Base-by-base conservation (phyloP, 345 rosid species). In the Gossypium anomalum region DNA sequence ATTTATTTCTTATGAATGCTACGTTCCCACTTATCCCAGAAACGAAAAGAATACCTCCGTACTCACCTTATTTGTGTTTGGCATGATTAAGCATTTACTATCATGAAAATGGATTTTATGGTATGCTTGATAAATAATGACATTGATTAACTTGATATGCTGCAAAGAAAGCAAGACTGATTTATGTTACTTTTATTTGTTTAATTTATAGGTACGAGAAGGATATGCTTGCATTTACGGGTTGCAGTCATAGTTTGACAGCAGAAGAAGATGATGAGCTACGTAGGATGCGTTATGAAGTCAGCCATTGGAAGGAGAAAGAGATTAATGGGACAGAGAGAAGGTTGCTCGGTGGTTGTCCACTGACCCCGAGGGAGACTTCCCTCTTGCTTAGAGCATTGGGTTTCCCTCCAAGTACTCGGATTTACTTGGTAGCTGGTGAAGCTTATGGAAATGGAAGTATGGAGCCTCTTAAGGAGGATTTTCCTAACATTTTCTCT, bases 141-240 rank as follows among this genome's bases (percentile, higher is more conserved):
- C 71, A 25, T 48, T 23, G 38, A 25, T 22, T 68, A 68, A 68
- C 20, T 58, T 60, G 27, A 73, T 16, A 59, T 60, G 16, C 25
- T 12, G 48, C 61, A 17, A 53, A 27, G 47, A 55, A 73, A 2
- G 15, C 25, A 16, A 47, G 48, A 11, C 65, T 44, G 17, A 52
- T 49, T 9, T 70, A 27, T 56, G 25, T 22, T 69, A 67, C 43
- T 63, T 45, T 16, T 53, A 14, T 69, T 55, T 56, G 7, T 75
- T 45, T 70, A 47, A 17, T 23, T 43, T 68, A 19, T 81, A 94
- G 98, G 88, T 94, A 92, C 74, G 98, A 90, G 87, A 94, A 89
- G 80, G 98, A 94, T 81, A 94, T 94, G 98, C 92, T 94, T 81
- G 94, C 98, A 80, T 94, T 94, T 83, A 94, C 98, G 7, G 98